phyloP scores from a whole-genome alignment of 2,329 filamentous ascomycete genomes.

The Tolypocladium endophyticum region DNA sequence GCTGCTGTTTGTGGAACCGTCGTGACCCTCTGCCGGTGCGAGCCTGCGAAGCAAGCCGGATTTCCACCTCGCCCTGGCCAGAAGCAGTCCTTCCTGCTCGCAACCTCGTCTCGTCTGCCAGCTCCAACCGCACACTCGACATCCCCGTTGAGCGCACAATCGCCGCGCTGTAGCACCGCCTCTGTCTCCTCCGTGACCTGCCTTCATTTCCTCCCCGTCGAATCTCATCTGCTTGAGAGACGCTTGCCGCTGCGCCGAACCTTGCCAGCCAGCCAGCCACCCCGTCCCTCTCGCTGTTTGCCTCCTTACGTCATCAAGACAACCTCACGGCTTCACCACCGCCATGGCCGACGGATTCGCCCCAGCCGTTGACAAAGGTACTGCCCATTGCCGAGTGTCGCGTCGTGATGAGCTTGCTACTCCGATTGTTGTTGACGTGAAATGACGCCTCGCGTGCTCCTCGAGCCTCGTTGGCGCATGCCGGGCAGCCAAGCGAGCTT shows the following conservation, averaged over 20 bases:
- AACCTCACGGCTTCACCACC: constrained; percentile 15
- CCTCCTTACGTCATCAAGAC: constrained; percentile 9
- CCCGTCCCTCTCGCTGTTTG: not conserved
- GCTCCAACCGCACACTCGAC: not conserved
- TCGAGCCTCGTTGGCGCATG: not conserved
- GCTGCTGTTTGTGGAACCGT: constrained; percentile 1
- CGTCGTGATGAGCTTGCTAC: not conserved
- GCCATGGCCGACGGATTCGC: constrained; percentile 23
- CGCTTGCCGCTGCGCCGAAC: not conserved
- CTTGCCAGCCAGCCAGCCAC: not conserved
- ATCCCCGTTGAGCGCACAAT: not conserved
- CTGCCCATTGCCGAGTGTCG: constrained; percentile 6
- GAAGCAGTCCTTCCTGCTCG: not conserved
- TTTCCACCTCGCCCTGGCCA: not conserved
- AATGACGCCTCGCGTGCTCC: no score
- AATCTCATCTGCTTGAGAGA: not conserved
- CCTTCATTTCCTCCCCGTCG: not conserved
- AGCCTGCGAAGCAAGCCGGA: not conserved
- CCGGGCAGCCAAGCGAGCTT: not conserved
- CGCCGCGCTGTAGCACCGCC: not conserved
- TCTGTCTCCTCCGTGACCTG: not conserved
- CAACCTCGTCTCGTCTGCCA: not conserved
- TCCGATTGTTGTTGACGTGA: not conserved
- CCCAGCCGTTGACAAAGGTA: constrained; percentile 26
- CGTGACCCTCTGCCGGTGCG: not conserved